Percentiles rank a stretch among this genome's conserved stretches.
These are phyloP conservation scores for Leccinum griseonigrum DNA, from an alignment of 1,284 basidiomycete species.

Conservation along the genomic window DNA sequence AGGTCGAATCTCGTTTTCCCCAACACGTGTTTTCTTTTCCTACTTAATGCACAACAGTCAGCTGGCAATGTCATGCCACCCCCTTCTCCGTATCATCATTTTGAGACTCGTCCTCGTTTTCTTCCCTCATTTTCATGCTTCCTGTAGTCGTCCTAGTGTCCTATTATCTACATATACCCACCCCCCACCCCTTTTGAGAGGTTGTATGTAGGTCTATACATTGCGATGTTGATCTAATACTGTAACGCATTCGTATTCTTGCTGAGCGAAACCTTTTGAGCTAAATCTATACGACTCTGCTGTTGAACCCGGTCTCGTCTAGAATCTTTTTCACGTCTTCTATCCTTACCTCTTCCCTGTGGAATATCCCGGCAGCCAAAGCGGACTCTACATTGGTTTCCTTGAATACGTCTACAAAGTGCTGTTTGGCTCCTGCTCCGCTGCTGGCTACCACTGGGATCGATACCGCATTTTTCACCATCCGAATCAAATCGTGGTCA, in stretches of 20 bases:
- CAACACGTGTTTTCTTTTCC: background rate
- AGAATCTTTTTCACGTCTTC: constrained; percentile 67
- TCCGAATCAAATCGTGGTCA: constrained; percentile 79
- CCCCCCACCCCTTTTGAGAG: constrained; percentile 19
- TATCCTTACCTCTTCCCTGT: constrained; percentile 82
- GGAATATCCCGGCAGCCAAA: constrained; percentile 97
- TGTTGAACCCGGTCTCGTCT: constrained; percentile 49
- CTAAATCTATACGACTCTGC: constrained; percentile 35
- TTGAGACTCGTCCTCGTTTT: constrained; percentile 9
- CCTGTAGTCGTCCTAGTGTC: constrained; percentile 32
- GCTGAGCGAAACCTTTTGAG: background rate
- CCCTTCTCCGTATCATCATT: constrained; percentile 6
- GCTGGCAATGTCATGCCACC: constrained; percentile 7
- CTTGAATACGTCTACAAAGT: constrained; percentile 88
- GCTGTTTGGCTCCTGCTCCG: constrained; percentile 79
- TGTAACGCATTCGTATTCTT: constrained; percentile 24
- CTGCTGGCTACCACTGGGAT: constrained; percentile 97
- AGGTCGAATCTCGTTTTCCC: constrained; percentile 4
- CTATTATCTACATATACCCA: constrained; percentile 35
- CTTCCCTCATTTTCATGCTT: constrained; percentile 21
- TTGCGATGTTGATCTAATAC: constrained; percentile 32
- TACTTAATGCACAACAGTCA: constrained; percentile 1
- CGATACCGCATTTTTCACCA: constrained; percentile 74
- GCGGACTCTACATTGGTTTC: constrained; percentile 87
- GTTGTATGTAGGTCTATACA: constrained; percentile 35